A percentile compares a stretch with the other conserved stretches of the same genome.
These are phyloP conservation scores for Pontederia paniculata DNA, from an alignment of 176 grass and related monocot genomes.

Conservation along the genomic window DNA sequence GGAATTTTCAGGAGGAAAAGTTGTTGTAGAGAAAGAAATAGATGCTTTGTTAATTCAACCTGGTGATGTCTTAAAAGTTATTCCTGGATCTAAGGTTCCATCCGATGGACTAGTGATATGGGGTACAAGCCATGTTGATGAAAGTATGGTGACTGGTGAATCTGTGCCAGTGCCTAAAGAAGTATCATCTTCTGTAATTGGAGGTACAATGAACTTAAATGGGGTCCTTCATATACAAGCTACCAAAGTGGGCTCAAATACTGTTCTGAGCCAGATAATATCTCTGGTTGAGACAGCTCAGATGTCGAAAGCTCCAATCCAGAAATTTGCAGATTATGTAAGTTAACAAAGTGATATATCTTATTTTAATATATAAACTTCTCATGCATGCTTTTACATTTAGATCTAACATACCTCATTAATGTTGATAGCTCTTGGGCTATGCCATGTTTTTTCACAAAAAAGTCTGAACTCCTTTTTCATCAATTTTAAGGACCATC, in stretches of 20 bases:
- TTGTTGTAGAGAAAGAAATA: conserved; percentile 71
- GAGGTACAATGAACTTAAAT: conserved; percentile 92
- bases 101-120: conserved; percentile 74
- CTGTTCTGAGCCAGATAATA: conserved; percentile 96
- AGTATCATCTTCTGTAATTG: conserved; percentile 59
- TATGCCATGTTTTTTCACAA: too few species aligned
- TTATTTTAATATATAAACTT: neutral
- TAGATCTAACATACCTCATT: too few species aligned
- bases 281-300: conserved; percentile 97
- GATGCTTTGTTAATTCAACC: conserved; percentile 90
- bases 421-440: too few species aligned
- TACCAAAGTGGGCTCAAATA: conserved; percentile 83
- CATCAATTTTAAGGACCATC: too few species aligned
- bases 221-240: conserved; percentile 84
- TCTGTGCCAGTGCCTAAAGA: conserved; percentile 70
- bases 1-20: conserved; percentile 51
- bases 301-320: conserved; percentile 97
- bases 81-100: conserved; percentile 92
- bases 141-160: conserved; percentile 99
- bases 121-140: conserved; percentile 88
- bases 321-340: conserved; percentile 95
- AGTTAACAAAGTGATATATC: conserved; percentile 1
- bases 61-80: conserved; percentile 81
- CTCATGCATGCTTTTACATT: neutral
- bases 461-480: too few species aligned